Evolutionary conservation across 1,284 basidiomycete genomes (phyloP).

Genomic region (Rhizoctonia solani): DNA sequence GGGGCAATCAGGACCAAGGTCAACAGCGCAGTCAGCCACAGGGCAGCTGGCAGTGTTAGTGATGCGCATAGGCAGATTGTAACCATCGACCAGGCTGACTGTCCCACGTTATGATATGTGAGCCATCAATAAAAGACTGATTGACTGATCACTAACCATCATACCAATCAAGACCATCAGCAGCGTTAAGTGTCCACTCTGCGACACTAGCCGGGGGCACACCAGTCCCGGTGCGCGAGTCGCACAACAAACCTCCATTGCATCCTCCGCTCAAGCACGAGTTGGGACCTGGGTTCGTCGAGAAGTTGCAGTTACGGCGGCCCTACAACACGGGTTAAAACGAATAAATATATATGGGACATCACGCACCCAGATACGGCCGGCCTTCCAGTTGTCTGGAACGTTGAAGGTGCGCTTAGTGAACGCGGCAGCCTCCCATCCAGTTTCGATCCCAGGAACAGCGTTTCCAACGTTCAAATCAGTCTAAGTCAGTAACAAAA

Average conservation of each 20-base stretch:
- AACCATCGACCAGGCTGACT: constrained; percentile 42
- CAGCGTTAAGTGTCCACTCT: constrained; percentile 33
- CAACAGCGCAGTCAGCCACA: constrained; percentile 36
- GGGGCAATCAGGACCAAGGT: constrained; percentile 45
- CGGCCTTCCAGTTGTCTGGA: constrained; percentile 37
- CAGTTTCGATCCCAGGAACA: constrained; percentile 41
- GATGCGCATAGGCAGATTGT: constrained; percentile 41
- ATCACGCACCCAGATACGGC: constrained; percentile 37
- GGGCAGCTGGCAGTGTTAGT: constrained; percentile 35
- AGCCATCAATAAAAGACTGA: not conserved
- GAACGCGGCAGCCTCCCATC: constrained; percentile 35
- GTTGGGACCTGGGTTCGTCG: constrained; percentile 6
- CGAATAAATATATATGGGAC: not conserved
- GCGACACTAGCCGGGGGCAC: no score
- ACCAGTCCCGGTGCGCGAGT: constrained; percentile 38
- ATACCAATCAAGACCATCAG: constrained; percentile 38
- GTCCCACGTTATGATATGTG: not conserved
- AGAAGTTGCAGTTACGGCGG: constrained; percentile 47
- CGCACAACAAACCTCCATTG: constrained; percentile 39
- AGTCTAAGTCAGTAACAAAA: constrained; percentile 2
- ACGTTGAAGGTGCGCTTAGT: constrained; percentile 13
- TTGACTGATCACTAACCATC: constrained; percentile 32
- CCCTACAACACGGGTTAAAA: constrained; percentile 34
- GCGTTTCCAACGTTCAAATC: constrained; percentile 39
- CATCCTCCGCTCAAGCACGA: constrained; percentile 34